Evolutionary conservation across 805 yeast species (phyloP), one percentile per base, ranked within the genome.

Genomic region (Yarrowia sp.): DNA sequence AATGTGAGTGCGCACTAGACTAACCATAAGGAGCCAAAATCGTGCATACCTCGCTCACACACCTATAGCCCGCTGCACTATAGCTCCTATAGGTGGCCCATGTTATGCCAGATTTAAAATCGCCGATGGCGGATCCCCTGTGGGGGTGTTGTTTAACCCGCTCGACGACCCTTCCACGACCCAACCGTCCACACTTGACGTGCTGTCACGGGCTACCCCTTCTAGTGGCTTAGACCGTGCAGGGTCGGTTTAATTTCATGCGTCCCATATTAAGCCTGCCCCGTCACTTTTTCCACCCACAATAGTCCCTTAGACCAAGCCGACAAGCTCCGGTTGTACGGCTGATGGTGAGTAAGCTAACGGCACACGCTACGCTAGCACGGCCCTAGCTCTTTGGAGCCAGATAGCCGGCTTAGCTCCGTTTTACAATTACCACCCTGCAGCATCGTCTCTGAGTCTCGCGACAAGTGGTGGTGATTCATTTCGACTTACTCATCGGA

Each of bases 311-410:
- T 12, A 12, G 29, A n/a, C 29, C 44, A 14, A 21, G 19, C 21
- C 32, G 21, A 42, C 47, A 42, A 24, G 47, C 47, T 42, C 47
- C 47, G 47, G 47, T 24, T 42, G 51, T 44, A 44, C 51, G 51
- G 51, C 51, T 44, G 51, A 44, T 44, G 51, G 51, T 29, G 51
- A 44, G 51, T 44, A 44, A 27, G 51, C 51, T 44, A 44, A 44
- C 25, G 51, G 35, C 24, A 27, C 25, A 27, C 51, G 9, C 51
- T 44, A 44, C 24, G 2, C 35, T 44, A 27, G 51, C 35, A 18
- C 51, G 51, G 51, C 35, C 22, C 51, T 44, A 44, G n/a, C n/a
- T n/a, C 49, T 44, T 27, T 44, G 22, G 35, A 19, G 35, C 51
- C 51, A 27, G 51, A 44, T 19, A 44, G 14, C 33, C 24, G 24